These are phyloP conservation scores for Trichoderma simmonsii DNA, from an alignment of 2,329 filamentous ascomycete species.

Conservation along the genomic window DNA sequence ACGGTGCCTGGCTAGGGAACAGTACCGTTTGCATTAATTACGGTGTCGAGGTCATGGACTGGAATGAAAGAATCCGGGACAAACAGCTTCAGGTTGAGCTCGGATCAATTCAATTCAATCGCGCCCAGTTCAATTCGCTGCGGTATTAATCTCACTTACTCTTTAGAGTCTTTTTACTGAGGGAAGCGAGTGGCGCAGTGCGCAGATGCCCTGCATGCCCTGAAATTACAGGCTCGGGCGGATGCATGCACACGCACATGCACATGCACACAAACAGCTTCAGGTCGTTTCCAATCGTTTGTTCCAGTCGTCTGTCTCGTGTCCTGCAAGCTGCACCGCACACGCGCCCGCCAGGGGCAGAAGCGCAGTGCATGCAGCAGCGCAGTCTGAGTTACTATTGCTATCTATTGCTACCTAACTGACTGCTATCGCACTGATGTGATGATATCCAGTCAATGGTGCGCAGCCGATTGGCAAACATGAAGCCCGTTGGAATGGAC, in stretches of 20 bases:
- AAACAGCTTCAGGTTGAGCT: neutral
- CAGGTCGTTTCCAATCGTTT: neutral
- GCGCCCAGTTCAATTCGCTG: neutral
- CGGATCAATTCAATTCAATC: neutral
- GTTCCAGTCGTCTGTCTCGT: neutral
- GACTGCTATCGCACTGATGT: neutral
- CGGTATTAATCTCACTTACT: neutral
- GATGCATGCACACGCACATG: slow-evolving; percentile 1
- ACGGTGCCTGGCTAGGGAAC: neutral
- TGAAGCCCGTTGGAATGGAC: neutral
- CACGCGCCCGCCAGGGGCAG: neutral
- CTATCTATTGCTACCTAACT: neutral
- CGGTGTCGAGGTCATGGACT: neutral
- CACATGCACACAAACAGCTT: slow-evolving; percentile 1
- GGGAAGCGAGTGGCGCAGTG: slow-evolving; percentile 8
- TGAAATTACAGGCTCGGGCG: slow-evolving; percentile 5
- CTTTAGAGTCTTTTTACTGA: neutral
- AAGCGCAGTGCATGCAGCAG: neutral
- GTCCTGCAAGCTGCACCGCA: neutral
- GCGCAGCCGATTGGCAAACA: slow-evolving; percentile 1
- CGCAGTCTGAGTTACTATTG: neutral
- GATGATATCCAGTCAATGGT: neutral
- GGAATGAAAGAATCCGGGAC: neutral
- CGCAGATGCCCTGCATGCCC: slow-evolving; percentile 1
- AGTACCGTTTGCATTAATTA: neutral